Percentiles rank a stretch among this genome's conserved stretches.
Evolutionary conservation across 331 rosid species (phyloP).

Genomic region (Cydonia oblonga): DNA sequence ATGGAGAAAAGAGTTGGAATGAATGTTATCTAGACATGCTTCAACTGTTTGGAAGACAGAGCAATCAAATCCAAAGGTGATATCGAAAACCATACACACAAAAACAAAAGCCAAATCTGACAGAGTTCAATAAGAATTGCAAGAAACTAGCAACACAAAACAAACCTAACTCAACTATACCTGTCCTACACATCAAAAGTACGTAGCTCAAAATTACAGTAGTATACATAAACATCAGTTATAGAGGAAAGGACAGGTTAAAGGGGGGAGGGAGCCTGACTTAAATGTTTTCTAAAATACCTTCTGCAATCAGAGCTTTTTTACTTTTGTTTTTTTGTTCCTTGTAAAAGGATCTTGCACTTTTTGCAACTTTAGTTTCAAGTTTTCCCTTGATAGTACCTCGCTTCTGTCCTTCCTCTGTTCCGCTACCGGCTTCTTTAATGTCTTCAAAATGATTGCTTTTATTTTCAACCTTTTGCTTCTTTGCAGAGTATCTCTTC

Average conservation of each 20-base stretch:
- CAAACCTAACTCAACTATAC: neutral
- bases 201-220: neutral
- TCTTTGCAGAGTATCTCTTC: slow-evolving; percentile 32
- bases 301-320: slow-evolving; percentile 42
- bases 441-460: slow-evolving; percentile 47
- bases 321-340: slow-evolving; percentile 51
- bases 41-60: slow-evolving; percentile 7
- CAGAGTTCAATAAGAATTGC: neutral
- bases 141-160: neutral
- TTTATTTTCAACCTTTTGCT: slow-evolving; percentile 35
- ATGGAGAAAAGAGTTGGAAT: slow-evolving; percentile 14
- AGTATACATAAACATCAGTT: neutral
- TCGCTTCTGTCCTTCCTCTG: slow-evolving; percentile 50
- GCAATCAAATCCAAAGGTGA: slow-evolving; percentile 13
- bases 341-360: slow-evolving; percentile 39
- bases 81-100: neutral
- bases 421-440: slow-evolving; percentile 73
- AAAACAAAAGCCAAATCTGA: neutral
- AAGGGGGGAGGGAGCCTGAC: neutral
- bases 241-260: slow-evolving; percentile 2
- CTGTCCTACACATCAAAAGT: neutral
- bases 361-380: slow-evolving; percentile 38
- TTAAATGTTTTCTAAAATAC: slow-evolving; percentile 26
- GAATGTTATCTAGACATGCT: slow-evolving; percentile 1
- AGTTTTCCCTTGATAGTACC: slow-evolving; percentile 38